These are phyloP conservation scores for Zymoseptoria brevis DNA, from an alignment of 2,329 filamentous ascomycete species.

Conservation along the genomic window DNA sequence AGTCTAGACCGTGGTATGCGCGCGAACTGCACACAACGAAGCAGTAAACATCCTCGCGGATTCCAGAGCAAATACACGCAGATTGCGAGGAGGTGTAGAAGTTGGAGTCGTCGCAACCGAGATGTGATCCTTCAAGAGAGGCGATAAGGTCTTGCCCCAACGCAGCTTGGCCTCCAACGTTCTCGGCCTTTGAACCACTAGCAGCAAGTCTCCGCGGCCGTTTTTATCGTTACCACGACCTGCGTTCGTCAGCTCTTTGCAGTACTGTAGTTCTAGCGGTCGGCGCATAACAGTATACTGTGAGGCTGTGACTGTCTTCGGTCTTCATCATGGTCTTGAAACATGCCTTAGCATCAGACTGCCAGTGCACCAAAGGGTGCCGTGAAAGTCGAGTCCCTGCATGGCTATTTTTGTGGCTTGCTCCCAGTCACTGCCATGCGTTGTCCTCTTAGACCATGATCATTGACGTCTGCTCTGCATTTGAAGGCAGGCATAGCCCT, in stretches of 20 bases:
- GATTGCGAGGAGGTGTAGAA: not conserved
- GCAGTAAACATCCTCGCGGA: not conserved
- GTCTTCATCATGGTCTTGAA: too few relatives aligned
- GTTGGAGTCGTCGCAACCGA: not conserved
- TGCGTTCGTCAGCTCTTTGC: not conserved
- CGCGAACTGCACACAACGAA: not conserved
- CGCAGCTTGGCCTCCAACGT: not conserved
- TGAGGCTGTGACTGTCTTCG: too few relatives aligned
- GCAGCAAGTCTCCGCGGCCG: not conserved
- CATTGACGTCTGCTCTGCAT: not conserved
- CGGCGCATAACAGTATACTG: too few relatives aligned
- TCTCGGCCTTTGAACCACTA: not conserved
- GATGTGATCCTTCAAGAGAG: not conserved
- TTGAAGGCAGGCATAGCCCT: not conserved
- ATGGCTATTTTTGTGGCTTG: not conserved
- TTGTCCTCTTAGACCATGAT: not conserved
- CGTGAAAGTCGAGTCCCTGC: not conserved
- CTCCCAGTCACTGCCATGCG: not conserved
- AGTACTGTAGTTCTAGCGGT: not conserved
- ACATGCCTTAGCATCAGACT: not conserved
- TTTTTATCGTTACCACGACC: not conserved
- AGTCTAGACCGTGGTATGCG: not conserved
- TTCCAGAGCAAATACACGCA: not conserved
- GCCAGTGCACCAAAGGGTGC: not conserved
- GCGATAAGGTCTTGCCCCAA: slow-evolving; percentile 4